Evolutionary conservation across 495 filamentous ascomycete genomes (phyloP).

Genomic region (Copromyces sp.): DNA sequence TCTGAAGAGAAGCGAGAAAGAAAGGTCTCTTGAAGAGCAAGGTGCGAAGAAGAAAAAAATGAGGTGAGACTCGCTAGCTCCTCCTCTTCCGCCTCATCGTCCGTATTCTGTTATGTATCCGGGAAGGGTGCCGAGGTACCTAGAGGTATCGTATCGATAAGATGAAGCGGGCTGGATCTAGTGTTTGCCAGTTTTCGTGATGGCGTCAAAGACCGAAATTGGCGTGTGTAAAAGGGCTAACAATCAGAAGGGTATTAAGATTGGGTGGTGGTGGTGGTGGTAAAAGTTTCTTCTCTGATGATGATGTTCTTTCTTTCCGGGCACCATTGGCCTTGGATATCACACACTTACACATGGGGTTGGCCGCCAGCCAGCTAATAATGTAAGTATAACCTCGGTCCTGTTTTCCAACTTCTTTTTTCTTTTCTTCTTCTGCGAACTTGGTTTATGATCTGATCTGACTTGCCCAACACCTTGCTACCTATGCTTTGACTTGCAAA

Average conservation of each 20-base stretch:
- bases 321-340: too few relatives aligned
- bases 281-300: not conserved
- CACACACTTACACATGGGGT: not conserved
- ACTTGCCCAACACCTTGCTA: not conserved
- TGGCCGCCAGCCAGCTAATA: not conserved
- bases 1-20: not conserved
- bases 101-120: not conserved
- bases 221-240: not conserved
- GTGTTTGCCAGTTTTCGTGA: not conserved
- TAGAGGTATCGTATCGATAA: not conserved
- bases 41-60: not conserved
- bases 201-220: not conserved
- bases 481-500: not conserved
- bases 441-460: not conserved
- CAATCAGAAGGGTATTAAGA: not conserved
- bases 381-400: not conserved
- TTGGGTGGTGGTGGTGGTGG: not conserved
- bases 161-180: not conserved
- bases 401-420: not conserved
- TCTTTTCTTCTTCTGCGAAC: not conserved
- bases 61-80: not conserved
- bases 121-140: not conserved
- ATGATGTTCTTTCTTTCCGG: not conserved
- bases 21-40: not conserved
- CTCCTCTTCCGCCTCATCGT: not conserved